Evolutionary conservation across 257 asterid genomes (phyloP).

Genomic region (Rhazya stricta): DNA sequence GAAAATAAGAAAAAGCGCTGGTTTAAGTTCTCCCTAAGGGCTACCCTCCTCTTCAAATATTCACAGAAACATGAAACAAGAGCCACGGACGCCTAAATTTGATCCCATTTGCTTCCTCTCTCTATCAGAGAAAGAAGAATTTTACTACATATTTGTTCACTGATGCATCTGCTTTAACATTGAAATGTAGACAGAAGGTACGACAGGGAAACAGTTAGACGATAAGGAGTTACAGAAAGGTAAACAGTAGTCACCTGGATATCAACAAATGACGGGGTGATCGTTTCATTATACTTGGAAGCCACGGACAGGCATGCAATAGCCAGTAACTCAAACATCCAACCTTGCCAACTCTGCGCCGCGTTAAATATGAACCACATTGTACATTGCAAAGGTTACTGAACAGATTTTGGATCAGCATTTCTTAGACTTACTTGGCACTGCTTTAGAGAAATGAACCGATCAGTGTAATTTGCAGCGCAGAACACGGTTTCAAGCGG

Average conservation of each 20-base stretch:
- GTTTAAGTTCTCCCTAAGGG: too few species aligned
- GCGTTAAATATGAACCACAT: neutral
- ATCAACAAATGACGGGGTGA: slow-evolving; percentile 30
- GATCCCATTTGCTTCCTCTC: too few species aligned
- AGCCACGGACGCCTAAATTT: too few species aligned
- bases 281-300: slow-evolving; percentile 52
- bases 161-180: too few species aligned
- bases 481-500: slow-evolving; percentile 42
- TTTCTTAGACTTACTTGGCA: slow-evolving; percentile 38
- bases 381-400: neutral
- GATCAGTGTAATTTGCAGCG: slow-evolving; percentile 71
- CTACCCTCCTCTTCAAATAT: too few species aligned
- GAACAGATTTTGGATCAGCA: neutral
- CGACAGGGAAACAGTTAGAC: too few species aligned
- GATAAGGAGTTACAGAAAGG: neutral
- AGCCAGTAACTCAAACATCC: slow-evolving; percentile 61
- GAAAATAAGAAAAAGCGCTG: neutral
- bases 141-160: too few species aligned
- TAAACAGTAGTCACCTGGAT: slow-evolving; percentile 43
- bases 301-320: slow-evolving; percentile 67
- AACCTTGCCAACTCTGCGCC: slow-evolving; percentile 48
- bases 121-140: too few species aligned
- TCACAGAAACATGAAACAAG: too few species aligned
- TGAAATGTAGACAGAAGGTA: too few species aligned
- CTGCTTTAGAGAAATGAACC: slow-evolving; percentile 42